These are phyloP conservation scores for Chytriomyces confervae DNA, from an alignment of 192 early-diverging fungal genomes.

Conservation along the genomic window DNA sequence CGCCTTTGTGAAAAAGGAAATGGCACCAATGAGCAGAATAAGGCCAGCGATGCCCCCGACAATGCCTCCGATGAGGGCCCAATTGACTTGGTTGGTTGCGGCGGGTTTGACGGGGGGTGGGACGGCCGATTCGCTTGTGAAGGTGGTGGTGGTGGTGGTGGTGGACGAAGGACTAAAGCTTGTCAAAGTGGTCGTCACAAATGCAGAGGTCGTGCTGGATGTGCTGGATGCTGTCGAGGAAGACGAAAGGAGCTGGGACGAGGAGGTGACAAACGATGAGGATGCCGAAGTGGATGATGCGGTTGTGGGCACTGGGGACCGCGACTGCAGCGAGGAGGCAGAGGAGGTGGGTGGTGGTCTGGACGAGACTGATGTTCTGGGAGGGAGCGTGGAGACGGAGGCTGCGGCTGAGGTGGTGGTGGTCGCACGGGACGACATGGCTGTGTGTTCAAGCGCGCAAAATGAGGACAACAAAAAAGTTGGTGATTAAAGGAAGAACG, in stretches of 20 bases:
- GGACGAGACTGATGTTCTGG: not conserved
- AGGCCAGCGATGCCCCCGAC: slow-evolving; percentile 12
- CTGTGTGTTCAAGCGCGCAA: not conserved
- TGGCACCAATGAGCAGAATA: slow-evolving; percentile 18
- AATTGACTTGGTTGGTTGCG: not conserved
- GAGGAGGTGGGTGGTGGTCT: not conserved
- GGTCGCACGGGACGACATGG: not conserved
- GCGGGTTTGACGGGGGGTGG: not conserved
- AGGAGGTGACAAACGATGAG: not conserved
- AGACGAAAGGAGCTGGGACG: not conserved
- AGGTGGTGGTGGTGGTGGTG: not conserved
- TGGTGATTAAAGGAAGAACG: not conserved
- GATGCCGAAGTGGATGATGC: not conserved
- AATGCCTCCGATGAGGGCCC: slow-evolving; percentile 5
- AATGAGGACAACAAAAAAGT: not conserved
- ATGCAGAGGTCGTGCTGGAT: not conserved
- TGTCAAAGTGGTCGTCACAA: not conserved
- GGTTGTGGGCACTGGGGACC: not conserved
- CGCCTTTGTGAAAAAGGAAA: slow-evolving; percentile 26
- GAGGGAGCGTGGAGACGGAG: not conserved
- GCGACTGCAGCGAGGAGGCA: not conserved
- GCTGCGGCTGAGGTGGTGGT: not conserved
- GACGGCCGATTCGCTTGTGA: not conserved
- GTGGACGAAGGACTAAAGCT: not conserved
- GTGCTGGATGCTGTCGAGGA: not conserved